Percentiles rank a stretch among this genome's conserved stretches.
Conservation (phyloP, 306 rosid genomes). For the Medicago arabica region DNA sequence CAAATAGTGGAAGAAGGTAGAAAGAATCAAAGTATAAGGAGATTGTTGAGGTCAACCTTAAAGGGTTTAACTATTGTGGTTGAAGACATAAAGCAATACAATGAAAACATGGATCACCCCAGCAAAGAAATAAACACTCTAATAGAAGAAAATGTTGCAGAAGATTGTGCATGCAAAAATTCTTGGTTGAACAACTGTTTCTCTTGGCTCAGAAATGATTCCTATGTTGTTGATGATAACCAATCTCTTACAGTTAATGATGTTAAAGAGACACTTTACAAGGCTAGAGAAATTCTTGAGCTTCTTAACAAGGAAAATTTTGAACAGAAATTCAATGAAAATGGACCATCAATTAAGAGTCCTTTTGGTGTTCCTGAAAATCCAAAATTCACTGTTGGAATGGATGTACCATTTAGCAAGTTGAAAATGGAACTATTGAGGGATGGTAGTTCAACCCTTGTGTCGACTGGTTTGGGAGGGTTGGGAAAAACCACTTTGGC, state of each 20-base stretch:
- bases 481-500: conserved; percentile 66
- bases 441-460: conserved; percentile 32
- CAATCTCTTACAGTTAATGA: conserved; percentile 22
- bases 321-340: not conserved
- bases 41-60: conserved; percentile 6
- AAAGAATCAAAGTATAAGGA: not conserved
- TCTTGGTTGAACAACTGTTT: conserved; percentile 10
- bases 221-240: not conserved
- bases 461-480: conserved; percentile 59
- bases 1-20: conserved; percentile 3
- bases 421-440: conserved; percentile 51
- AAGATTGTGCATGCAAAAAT: not conserved
- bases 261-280: conserved; percentile 33
- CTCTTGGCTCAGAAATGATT: not conserved
- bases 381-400: conserved; percentile 46
- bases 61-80: conserved; percentile 9
- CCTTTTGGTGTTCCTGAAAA: conserved; percentile 39
- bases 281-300: conserved; percentile 25
- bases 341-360: not conserved
- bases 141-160: conserved; percentile 11
- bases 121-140: conserved; percentile 37
- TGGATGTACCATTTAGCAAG: conserved; percentile 43
- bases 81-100: conserved; percentile 35
- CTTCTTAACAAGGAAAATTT: not conserved
- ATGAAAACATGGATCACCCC: conserved; percentile 35